Evolutionary conservation across 1,284 basidiomycete genomes (phyloP), one percentile per base, ranked within the genome.

Genomic region (Agroathelia rolfsii): DNA sequence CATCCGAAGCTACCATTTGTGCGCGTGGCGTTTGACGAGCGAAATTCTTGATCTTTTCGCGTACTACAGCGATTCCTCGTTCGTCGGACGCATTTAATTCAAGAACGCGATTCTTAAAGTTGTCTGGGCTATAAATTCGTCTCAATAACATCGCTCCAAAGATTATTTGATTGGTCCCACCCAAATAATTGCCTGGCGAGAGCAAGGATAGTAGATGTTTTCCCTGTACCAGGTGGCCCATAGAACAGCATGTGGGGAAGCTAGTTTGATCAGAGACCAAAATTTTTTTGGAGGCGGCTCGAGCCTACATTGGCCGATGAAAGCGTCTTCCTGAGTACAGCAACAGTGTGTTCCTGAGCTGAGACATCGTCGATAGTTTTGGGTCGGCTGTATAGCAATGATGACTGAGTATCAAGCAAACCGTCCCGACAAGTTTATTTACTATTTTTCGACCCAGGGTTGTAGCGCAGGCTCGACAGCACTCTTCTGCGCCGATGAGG

Each of bases 41-140:
- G 60, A 99, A 99, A 51, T 84, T 83, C 63, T 99, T 99, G 67
- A 99, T 87, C 65, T 98, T 98, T 39, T 98, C 95, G 45, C 95
- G 76, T 16, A 99, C 94, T 40, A 98, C 93, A 31, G 73, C 66
- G 53, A 99, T 99, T 29, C 95, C 95, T 50, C 95, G 80, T 57
- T 99, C 95, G 53, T 99, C 95, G 3, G 95, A 98, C 4, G 95
- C 95, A 55, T 99, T 99, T n/a, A 99, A 66, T 56, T 99, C 95
- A 10, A 99, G 73, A 2, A 99, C 93, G 6, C 95, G 77, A 27
- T 84, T 81, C 42, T 81, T 75, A 52, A 97, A 96, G 49, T 96
- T 83, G 45, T 97, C 94, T 33, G 94, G 95, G 7, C 90, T 89
- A 40, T n/a, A 28, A 23, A 23, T n/a, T 37, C 28, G 32, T 27